Base-by-base conservation (phyloP, 2,329 filamentous ascomycete genomes). In the Monosporascus ibericus region DNA sequence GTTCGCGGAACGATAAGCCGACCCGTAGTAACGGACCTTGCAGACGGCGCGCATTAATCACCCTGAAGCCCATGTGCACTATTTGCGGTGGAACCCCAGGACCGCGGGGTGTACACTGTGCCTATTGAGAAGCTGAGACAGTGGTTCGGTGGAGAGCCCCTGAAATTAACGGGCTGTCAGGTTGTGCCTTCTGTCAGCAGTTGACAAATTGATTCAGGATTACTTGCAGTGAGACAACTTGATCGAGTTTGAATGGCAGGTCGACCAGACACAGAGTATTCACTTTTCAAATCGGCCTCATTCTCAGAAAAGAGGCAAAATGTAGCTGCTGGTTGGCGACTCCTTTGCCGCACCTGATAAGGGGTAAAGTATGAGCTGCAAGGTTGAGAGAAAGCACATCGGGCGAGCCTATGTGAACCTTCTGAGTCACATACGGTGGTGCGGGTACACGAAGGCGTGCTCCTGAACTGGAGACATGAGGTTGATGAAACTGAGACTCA, bases 1-100 rank as follows among this genome's bases (percentile, higher is more conserved):
- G 63, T 34, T 54, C 60, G 62, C 62, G 60, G 62, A 57, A 53
- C 50, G 48, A 44, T 54, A 61, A 51, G 52, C 48, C 55, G 58
- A 55, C 54, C 60, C 56, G 56, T 50, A 55, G 48, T 48, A 46
- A 55, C 46, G 48, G 52, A 52, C 50, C 48, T 54, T 50, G 51
- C 46, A 50, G 49, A 37, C 54, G 37, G 47, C 30, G 40, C 48
- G 54, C 48, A 55, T 55, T 52, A 46, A 54, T 60, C 50, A 55
- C 52, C 47, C 46, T 54, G 54, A 36, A 55, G 50, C 6, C 20
- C 39, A 30, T n/a, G 20, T 22, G 18, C 18, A n/a, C 15, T 15
- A 24, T 22, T 20, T 51, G 38, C 5, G 30, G 42, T 46, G 24
- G 42, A n/a, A 8, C 14, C 14, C 2, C 1, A 7, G 5, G 42